These are phyloP conservation scores for Euphrasia arctica DNA, from an alignment of 305 asterid species.

Conservation along the genomic window DNA sequence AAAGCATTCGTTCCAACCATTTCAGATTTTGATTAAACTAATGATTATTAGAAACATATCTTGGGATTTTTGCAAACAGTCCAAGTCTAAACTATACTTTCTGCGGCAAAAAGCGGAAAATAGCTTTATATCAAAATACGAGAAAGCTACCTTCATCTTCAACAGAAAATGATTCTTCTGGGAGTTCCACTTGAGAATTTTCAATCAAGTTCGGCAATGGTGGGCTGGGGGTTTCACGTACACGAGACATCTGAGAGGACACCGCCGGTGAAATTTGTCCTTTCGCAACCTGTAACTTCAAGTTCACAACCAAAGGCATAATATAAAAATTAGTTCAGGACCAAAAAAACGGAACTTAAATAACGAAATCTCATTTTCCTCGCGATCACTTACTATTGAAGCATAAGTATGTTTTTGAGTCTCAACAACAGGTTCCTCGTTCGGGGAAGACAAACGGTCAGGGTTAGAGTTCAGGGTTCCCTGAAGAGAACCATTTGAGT, in stretches of 20 bases:
- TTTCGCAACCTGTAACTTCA: slow-evolving; percentile 60
- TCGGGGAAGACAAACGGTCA: slow-evolving; percentile 47
- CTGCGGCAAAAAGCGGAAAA: neutral
- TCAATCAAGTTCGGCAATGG: slow-evolving; percentile 41
- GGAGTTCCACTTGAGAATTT: slow-evolving; percentile 44
- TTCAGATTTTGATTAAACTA: neutral
- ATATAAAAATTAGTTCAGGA: slow-evolving; percentile 17
- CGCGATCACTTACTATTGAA: slow-evolving; percentile 62
- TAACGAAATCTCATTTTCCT: slow-evolving; percentile 1
- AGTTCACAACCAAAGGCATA: slow-evolving; percentile 20
- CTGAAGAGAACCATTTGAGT: slow-evolving; percentile 63
- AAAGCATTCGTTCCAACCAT: neutral
- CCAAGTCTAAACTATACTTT: too few relatives aligned
- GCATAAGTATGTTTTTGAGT: slow-evolving; percentile 86
- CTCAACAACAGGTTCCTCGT: slow-evolving; percentile 57
- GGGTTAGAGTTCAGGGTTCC: slow-evolving; percentile 42
- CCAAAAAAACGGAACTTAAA: neutral
- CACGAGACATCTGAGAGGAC: slow-evolving; percentile 35
- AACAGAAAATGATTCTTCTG: slow-evolving; percentile 47
- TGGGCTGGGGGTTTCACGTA: slow-evolving; percentile 43
- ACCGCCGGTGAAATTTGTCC: slow-evolving; percentile 47
- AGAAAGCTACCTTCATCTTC: slow-evolving; percentile 61
- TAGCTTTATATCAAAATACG: neutral
- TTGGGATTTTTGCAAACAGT: neutral
- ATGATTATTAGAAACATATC: neutral